These are phyloP conservation scores for Zostera marina DNA, from an alignment of 116 monocot species.

Conservation along the genomic window DNA sequence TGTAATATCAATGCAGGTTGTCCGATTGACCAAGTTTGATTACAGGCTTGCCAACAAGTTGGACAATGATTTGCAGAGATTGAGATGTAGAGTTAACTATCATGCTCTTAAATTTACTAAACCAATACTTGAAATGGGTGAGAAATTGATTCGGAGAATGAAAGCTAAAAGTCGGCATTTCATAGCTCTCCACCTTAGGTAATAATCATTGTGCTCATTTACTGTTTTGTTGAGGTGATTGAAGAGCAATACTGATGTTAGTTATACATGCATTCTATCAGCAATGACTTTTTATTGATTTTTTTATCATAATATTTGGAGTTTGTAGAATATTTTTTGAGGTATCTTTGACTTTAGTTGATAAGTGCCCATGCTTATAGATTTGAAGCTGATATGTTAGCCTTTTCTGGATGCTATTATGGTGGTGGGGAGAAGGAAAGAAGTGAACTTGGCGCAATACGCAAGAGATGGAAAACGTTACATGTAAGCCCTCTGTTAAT, in stretches of 20 bases:
- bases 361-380: conserved; percentile 16
- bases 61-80: conserved; percentile 46
- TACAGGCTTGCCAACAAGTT: conserved; percentile 69
- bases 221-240: background rate
- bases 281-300: no score
- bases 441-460: conserved; percentile 64
- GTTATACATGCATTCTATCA: no score
- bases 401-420: conserved; percentile 85
- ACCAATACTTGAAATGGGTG: conserved; percentile 42
- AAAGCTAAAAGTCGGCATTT: conserved; percentile 36
- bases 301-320: no score
- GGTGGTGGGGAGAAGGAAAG: conserved; percentile 87
- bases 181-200: conserved; percentile 70
- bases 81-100: conserved; percentile 72
- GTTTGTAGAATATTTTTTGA: no score
- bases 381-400: conserved; percentile 66
- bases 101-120: conserved; percentile 50
- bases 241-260: no score
- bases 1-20: conserved; percentile 29
- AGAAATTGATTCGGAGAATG: conserved; percentile 46
- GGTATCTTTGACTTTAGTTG: no score
- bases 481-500: conserved; percentile 32
- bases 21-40: conserved; percentile 63
- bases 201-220: conserved; percentile 4
- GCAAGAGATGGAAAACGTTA: conserved; percentile 81